A percentile compares a stretch with the other conserved stretches of the same genome.
Evolutionary conservation across 108 stramenopile species (phyloP).

Genomic region (Nitzschia inconspicua): DNA sequence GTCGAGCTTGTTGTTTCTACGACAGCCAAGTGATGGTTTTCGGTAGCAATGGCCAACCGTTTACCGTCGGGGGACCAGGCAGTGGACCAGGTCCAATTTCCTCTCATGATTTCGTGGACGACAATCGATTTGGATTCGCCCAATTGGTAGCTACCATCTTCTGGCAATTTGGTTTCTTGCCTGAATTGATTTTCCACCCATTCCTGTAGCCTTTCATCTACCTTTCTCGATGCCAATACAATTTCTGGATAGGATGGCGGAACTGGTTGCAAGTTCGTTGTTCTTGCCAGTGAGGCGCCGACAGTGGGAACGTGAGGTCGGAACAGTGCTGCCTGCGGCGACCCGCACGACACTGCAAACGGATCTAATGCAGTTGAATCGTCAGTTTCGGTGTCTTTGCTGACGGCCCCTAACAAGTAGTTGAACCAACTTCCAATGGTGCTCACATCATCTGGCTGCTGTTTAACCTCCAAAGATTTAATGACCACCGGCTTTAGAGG

Average conservation of each 20-base stretch:
- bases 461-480: conserved; percentile 9
- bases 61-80: conserved; percentile 75
- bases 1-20: conserved; percentile 46
- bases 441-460: conserved; percentile 9
- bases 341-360: not conserved
- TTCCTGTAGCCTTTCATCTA: conserved; percentile 25
- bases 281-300: conserved; percentile 2
- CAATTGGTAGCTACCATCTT: conserved; percentile 29
- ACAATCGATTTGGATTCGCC: conserved; percentile 42
- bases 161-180: conserved; percentile 2
- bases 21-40: conserved; percentile 66
- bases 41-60: conserved; percentile 62
- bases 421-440: conserved; percentile 24
- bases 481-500: conserved; percentile 21
- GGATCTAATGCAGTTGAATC: not conserved
- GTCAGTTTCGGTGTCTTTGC: not conserved
- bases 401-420: conserved; percentile 11
- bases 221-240: not conserved
- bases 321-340: conserved; percentile 1
- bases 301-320: not conserved
- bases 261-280: not conserved
- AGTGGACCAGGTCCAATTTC: conserved; percentile 57
- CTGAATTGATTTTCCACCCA: conserved; percentile 40
- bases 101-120: conserved; percentile 48
- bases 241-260: conserved; percentile 8